A percentile compares a stretch with the other conserved stretches of the same genome.
phyloP scores from a whole-genome alignment of 805 yeast species.

The Gaillardinia entomophila region DNA sequence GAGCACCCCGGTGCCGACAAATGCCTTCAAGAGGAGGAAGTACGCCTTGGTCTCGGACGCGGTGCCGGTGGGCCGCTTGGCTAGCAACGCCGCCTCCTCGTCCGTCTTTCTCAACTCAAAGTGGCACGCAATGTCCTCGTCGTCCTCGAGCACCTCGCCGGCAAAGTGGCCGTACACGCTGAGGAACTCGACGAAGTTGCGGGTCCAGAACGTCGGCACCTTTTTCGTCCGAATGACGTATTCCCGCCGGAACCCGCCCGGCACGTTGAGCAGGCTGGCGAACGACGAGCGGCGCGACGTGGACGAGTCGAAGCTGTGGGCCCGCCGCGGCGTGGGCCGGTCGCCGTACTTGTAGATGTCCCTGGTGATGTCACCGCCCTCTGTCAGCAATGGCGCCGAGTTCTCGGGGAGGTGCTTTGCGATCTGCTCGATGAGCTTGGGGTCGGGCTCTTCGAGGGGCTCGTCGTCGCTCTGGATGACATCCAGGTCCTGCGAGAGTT shows the following conservation, averaged over 20 bases:
- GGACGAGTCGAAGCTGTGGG: conserved; percentile 17
- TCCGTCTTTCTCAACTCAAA: conserved; percentile 27
- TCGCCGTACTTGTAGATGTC: conserved; percentile 33
- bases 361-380: conserved; percentile 49
- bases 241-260: conserved; percentile 80
- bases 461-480: conserved; percentile 4
- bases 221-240: conserved; percentile 33
- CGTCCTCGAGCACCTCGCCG: conserved; percentile 74
- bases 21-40: conserved; percentile 64
- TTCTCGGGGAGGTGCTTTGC: conserved; percentile 32
- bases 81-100: conserved; percentile 29
- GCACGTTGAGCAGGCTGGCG: conserved; percentile 67
- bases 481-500: conserved; percentile 1
- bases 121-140: conserved; percentile 51
- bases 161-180: conserved; percentile 83
- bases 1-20: conserved; percentile 72
- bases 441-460: conserved; percentile 21
- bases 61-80: conserved; percentile 38
- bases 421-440: conserved; percentile 24
- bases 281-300: conserved; percentile 51
- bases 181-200: conserved; percentile 71
- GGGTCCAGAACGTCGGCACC: conserved; percentile 49
- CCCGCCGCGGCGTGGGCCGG: conserved; percentile 3
- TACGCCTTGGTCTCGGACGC: conserved; percentile 72
- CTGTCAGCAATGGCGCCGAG: conserved; percentile 27